A percentile compares a stretch with the other conserved stretches of the same genome.
phyloP scores from a whole-genome alignment of 441 rosid species.

The Flueggea neowawraea region DNA sequence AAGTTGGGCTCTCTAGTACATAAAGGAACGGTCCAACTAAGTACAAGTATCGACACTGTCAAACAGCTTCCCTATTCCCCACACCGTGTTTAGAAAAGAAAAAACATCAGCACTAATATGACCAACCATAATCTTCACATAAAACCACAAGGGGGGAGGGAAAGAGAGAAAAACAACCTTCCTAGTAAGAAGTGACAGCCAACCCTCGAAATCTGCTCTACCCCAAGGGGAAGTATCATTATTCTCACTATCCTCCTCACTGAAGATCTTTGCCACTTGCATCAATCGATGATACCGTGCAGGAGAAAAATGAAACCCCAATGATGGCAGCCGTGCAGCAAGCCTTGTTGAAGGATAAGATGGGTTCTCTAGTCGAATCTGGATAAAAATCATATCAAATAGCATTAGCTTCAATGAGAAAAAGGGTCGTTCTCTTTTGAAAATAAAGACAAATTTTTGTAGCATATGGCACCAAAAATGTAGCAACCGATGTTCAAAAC shows the following conservation, averaged over 20 bases:
- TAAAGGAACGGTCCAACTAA: conserved; percentile 94
- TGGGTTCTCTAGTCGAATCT: conserved; percentile 85
- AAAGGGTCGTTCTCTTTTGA: not conserved
- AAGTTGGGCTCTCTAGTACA: conserved; percentile 67
- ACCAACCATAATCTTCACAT: not conserved
- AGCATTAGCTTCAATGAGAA: conserved; percentile 17
- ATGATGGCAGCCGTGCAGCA: conserved; percentile 82
- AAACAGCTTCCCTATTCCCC: conserved; percentile 90
- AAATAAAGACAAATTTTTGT: too few species aligned
- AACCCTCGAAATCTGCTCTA: conserved; percentile 96
- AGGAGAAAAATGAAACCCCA: conserved; percentile 98
- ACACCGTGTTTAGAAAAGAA: conserved; percentile 52
- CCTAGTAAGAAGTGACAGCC: conserved; percentile 77
- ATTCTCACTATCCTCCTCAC: conserved; percentile 55
- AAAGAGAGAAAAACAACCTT: conserved; percentile 52
- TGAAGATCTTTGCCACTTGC: conserved; percentile 83
- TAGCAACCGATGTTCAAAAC: too few species aligned
- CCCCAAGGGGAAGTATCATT: conserved; percentile 69
- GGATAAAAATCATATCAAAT: conserved; percentile 12
- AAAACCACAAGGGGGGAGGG: conserved; percentile 6
- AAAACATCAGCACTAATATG: conserved; percentile 7
- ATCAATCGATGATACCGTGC: conserved; percentile 98
- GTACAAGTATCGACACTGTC: conserved; percentile 88
- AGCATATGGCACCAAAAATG: too few species aligned
- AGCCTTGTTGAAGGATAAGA: conserved; percentile 92